These are phyloP conservation scores for Eustoma russellianum DNA, from an alignment of 257 asterid species.

Conservation along the genomic window DNA sequence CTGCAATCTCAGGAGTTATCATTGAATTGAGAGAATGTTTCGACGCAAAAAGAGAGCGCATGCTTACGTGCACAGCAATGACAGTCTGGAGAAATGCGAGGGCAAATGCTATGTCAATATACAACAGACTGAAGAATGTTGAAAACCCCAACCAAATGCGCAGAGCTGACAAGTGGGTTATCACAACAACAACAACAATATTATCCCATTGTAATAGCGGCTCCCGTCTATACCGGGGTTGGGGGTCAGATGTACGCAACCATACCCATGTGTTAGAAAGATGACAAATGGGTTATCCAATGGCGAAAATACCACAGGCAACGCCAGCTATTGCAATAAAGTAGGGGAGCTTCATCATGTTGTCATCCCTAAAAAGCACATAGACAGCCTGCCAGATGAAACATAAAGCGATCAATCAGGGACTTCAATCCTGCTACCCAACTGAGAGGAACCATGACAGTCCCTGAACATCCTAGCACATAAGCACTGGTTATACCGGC, in stretches of 20 bases:
- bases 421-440: no score
- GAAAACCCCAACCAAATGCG: conserved; percentile 75
- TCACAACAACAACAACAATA: no score
- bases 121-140: conserved; percentile 56
- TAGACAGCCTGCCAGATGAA: conserved; percentile 57
- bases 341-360: conserved; percentile 61
- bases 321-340: conserved; percentile 67
- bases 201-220: no score
- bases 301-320: conserved; percentile 72
- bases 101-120: conserved; percentile 47
- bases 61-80: conserved; percentile 66
- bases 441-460: conserved; percentile 90
- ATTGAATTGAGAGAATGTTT: neutral
- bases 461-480: conserved; percentile 89
- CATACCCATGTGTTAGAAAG: no score
- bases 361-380: conserved; percentile 55
- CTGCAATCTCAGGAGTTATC: neutral
- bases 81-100: conserved; percentile 83
- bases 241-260: no score
- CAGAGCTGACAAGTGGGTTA: conserved; percentile 87
- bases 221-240: no score
- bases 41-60: no score
- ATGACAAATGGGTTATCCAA: no score
- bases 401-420: conserved; percentile 2
- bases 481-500: conserved; percentile 95